Conservation (phyloP, 176 grass and related monocot species). For the Chloris gayana region DNA sequence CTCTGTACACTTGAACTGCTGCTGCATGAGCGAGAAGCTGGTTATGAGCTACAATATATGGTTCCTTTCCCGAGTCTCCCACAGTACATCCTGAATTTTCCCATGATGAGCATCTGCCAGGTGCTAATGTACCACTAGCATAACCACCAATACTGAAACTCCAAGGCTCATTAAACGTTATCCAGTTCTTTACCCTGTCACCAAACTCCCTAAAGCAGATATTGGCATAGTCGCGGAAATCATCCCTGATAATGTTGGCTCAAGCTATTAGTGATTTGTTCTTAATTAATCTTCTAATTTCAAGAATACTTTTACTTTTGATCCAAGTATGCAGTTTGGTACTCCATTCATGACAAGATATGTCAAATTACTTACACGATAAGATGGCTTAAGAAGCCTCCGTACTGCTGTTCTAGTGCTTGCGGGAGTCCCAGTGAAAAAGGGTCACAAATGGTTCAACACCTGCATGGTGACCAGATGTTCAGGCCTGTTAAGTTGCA, state of each 20-base stretch:
- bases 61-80: constrained; percentile 72
- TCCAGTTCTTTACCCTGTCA: constrained; percentile 83
- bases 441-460: constrained; percentile 84
- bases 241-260: constrained; percentile 56
- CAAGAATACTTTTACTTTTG: constrained; percentile 9
- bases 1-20: constrained; percentile 59
- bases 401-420: constrained; percentile 70
- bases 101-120: constrained; percentile 63
- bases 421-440: constrained; percentile 92
- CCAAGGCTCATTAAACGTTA: constrained; percentile 88
- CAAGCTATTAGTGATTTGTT: not conserved
- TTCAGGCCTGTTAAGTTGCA: constrained; percentile 24
- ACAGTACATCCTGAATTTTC: constrained; percentile 39
- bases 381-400: constrained; percentile 65
- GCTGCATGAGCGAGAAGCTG: constrained; percentile 77
- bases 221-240: constrained; percentile 65
- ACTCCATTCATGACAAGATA: not conserved
- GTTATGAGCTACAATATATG: constrained; percentile 79
- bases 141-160: constrained; percentile 79
- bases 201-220: constrained; percentile 85
- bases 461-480: constrained; percentile 44
- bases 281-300: constrained; percentile 22
- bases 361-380: constrained; percentile 67
- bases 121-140: constrained; percentile 56
- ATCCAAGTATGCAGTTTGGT: constrained; percentile 10